phyloP scores from a whole-genome alignment of 768 basidiomycete genomes.

The Boletus edulis region DNA sequence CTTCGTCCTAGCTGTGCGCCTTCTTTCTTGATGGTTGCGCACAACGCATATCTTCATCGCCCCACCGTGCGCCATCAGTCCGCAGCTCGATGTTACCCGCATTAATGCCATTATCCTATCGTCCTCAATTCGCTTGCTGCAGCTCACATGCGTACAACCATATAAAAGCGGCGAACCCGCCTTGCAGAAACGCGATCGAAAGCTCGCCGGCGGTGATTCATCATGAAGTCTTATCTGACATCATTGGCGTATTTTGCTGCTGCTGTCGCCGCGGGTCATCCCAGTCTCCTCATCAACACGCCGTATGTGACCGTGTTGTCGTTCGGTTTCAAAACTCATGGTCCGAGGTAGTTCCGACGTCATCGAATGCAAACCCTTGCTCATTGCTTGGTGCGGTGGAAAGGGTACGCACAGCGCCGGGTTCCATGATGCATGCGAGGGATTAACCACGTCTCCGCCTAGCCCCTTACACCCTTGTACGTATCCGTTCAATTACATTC shows the following conservation, averaged over 20 bases:
- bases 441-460: not conserved
- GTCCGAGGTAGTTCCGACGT: not conserved
- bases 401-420: not conserved
- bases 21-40: not conserved
- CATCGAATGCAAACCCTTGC: not conserved
- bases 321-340: not conserved
- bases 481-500: conserved; percentile 19
- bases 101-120: not conserved
- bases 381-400: not conserved
- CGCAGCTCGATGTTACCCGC: not conserved
- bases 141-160: not conserved
- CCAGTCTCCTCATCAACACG: not conserved
- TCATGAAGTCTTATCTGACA: not conserved
- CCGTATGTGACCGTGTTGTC: not conserved
- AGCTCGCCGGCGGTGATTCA: not conserved
- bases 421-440: no score
- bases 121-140: not conserved
- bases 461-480: conserved; percentile 54
- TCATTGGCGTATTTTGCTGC: not conserved
- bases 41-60: not conserved
- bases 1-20: not conserved
- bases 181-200: not conserved
- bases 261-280: not conserved
- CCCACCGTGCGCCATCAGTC: not conserved
- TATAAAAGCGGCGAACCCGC: not conserved